These are phyloP conservation scores for Prototheca wickerhamii DNA, from an alignment of 163 green algal species.

Conservation along the genomic window DNA sequence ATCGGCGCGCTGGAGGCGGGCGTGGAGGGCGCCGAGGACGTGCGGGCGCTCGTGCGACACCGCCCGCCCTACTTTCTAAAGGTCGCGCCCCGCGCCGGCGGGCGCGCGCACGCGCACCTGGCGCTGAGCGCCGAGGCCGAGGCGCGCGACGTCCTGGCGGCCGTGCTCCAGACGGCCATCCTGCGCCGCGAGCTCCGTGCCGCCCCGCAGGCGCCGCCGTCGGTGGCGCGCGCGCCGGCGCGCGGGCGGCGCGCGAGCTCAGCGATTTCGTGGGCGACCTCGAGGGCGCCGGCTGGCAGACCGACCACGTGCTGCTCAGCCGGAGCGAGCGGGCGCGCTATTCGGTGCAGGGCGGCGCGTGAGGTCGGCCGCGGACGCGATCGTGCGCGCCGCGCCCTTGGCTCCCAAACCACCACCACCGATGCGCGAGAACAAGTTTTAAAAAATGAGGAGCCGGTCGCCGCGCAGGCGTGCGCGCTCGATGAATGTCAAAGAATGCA, in stretches of 20 bases:
- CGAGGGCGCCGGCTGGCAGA: neutral
- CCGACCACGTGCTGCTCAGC: neutral
- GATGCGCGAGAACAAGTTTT: no score
- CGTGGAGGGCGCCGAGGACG: constrained; percentile 10
- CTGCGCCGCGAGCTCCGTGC: constrained; percentile 11
- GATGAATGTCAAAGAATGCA: no score
- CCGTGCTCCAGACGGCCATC: constrained; percentile 45
- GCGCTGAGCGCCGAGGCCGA: constrained; percentile 9
- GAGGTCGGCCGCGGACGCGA: no score
- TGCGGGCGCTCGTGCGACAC: constrained; percentile 31
- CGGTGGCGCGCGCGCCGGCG: neutral
- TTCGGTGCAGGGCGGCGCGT: no score
- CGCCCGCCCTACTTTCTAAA: neutral
- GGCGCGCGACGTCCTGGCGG: constrained; percentile 34
- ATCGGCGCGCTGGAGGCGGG: constrained; percentile 36
- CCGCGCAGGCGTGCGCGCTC: no score
- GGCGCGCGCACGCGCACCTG: neutral
- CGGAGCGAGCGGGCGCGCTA: neutral
- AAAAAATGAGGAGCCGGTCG: no score
- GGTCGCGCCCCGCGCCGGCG: neutral
- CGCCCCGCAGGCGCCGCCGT: neutral
- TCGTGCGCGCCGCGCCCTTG: no score
- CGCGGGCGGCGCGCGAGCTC: neutral
- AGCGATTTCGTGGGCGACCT: neutral
- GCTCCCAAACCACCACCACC: no score